Evolutionary conservation across 1,284 basidiomycete genomes (phyloP).

Genomic region (Melampsora occidentalis): DNA sequence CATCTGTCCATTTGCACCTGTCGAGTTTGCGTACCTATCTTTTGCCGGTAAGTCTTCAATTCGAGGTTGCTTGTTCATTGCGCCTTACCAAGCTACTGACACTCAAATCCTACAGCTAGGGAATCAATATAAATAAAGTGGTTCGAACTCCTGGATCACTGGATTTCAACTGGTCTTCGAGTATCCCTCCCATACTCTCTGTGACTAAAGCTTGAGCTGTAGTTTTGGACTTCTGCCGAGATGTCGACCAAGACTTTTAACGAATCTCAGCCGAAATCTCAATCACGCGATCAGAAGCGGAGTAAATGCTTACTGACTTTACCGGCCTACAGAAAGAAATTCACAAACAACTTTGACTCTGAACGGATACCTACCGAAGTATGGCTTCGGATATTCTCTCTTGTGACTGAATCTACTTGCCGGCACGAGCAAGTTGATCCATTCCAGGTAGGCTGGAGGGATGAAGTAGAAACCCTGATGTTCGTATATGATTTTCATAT

Average conservation of each 20-base stretch:
- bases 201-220: background rate
- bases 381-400: slow-evolving; percentile 10
- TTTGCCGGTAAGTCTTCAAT: no score
- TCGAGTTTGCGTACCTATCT: no score
- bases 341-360: background rate
- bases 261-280: background rate
- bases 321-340: background rate
- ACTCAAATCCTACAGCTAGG: background rate
- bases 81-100: background rate
- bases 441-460: background rate
- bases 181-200: background rate
- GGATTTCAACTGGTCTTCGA: background rate
- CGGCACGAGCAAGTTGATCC: background rate
- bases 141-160: background rate
- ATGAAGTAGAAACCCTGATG: slow-evolving; percentile 5
- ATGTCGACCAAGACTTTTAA: background rate
- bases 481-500: background rate
- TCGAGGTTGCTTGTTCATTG: background rate
- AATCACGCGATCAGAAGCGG: slow-evolving; percentile 1
- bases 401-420: background rate
- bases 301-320: background rate
- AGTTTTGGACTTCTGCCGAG: background rate
- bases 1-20: no score
- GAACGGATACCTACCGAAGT: slow-evolving; percentile 1
- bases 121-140: background rate